Conservation (phyloP, 345 rosid genomes). For the Bruguiera sexangula region DNA sequence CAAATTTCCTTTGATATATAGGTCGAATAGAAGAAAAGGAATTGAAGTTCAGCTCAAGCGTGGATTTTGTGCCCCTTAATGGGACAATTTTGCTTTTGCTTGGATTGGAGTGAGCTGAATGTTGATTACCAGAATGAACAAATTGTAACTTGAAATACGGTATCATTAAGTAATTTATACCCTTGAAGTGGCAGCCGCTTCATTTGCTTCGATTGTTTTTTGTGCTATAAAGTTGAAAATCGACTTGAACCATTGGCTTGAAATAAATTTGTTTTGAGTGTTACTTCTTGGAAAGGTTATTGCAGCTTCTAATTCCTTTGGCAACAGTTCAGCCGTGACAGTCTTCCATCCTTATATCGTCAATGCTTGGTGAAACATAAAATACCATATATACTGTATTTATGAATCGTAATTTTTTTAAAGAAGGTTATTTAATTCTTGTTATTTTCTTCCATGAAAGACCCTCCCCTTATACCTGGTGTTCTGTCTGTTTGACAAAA, state of each 20-base stretch:
- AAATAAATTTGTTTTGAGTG: slow-evolving; percentile 3
- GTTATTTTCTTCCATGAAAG: too few relatives aligned
- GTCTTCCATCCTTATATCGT: not conserved
- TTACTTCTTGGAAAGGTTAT: not conserved
- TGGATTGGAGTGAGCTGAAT: slow-evolving; percentile 16
- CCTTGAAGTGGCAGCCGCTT: not conserved
- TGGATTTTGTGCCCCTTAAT: not conserved
- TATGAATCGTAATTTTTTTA: too few relatives aligned
- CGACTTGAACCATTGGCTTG: not conserved
- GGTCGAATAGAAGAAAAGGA: slow-evolving; percentile 21
- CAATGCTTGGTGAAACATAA: too few relatives aligned
- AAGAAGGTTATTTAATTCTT: too few relatives aligned
- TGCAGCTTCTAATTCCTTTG: not conserved
- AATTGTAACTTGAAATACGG: slow-evolving; percentile 26
- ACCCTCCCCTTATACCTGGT: too few relatives aligned
- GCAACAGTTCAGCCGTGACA: not conserved
- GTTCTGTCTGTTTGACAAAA: too few relatives aligned
- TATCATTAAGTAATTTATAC: slow-evolving; percentile 7
- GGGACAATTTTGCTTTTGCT: slow-evolving; percentile 6
- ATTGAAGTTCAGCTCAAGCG: slow-evolving; percentile 5
- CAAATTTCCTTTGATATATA: not conserved
- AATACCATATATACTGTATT: too few relatives aligned
- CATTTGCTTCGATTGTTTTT: slow-evolving; percentile 3
- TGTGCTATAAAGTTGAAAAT: not conserved
- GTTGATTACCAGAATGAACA: slow-evolving; percentile 13